These are phyloP conservation scores for Acorus calamus DNA, from an alignment of 106 monocot genomes.

Conservation along the genomic window DNA sequence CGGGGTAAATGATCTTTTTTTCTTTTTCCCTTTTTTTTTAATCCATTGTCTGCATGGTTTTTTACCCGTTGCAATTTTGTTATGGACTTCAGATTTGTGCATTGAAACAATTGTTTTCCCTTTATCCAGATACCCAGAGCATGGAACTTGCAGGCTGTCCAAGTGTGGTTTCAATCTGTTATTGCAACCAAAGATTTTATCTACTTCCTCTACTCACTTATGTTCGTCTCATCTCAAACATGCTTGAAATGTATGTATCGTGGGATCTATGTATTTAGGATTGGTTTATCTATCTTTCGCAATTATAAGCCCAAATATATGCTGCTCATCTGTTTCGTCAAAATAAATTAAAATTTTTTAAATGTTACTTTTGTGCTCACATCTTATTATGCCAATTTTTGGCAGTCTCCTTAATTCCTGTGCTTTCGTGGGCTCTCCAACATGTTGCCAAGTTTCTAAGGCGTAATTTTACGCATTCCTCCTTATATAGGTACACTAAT, in stretches of 20 bases:
- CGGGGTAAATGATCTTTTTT: constrained; percentile 32
- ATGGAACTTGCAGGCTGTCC: constrained; percentile 58
- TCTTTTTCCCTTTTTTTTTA: constrained; percentile 3
- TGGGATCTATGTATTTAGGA: background rate
- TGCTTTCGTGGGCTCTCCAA: constrained; percentile 59
- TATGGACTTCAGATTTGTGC: background rate
- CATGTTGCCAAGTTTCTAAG: constrained; percentile 68
- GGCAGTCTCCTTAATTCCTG: constrained; percentile 81
- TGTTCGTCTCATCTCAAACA: constrained; percentile 52
- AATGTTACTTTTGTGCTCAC: too few relatives aligned
- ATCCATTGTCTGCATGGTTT: background rate
- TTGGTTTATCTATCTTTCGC: too few relatives aligned
- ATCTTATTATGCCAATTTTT: constrained; percentile 2
- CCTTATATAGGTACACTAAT: too few relatives aligned
- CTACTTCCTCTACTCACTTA: constrained; percentile 56
- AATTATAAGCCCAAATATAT: background rate
- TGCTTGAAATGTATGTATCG: constrained; percentile 63
- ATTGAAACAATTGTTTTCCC: constrained; percentile 1
- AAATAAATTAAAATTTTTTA: too few relatives aligned
- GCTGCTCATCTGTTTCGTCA: background rate
- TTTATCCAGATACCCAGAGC: constrained; percentile 59
- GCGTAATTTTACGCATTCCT: too few relatives aligned
- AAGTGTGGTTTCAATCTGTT: constrained; percentile 63
- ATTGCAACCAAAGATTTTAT: constrained; percentile 71
- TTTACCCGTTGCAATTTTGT: background rate